Evolutionary conservation across 2,329 filamentous ascomycete genomes (phyloP), one percentile per base, ranked within the genome.

Genomic region (Raffaelea ambrosiae): DNA sequence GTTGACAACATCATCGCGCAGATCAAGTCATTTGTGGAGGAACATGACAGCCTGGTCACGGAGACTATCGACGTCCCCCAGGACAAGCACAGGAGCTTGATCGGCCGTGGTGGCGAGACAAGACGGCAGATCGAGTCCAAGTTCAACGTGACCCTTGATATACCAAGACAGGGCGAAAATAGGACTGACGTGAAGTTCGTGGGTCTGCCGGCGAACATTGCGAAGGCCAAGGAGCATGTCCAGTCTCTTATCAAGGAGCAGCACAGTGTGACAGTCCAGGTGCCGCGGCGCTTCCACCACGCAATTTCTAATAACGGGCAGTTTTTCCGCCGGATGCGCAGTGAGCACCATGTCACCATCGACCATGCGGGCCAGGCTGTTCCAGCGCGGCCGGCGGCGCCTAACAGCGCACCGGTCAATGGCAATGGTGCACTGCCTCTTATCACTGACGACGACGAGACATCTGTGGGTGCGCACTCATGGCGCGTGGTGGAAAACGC

Each of bases 311-410:
- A 95, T 63, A 90, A 91, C 54, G 93, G 91, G 1, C 84, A 89
- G 57, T 86, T 97, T 70, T 96, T 97, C 85, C 87, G 91, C 55
- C 85, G 82, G 58, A 81, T 98, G 39, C 83, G 86, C 54, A 90
- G 82, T 65, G 86, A 96, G 60, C 77, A 87, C 66, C 84, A 87
- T 56, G 88, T 98, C 55, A 93, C 85, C 1, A 86, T 98, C 46
- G 90, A 97, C 64, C 93, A 97, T 62, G 86, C 81, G 48, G 89
- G 90, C 40, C 81, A 93, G 51, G 71, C 84, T 48, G 71, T 86
- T 4, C 93, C 93, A 5, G 63, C 81, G 36, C 89, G 84, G 68
- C 77, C 84, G 23, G 67, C 77, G 49, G 68, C 78, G 50, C 66
- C 73, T 49, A 18, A 51, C 3, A 22, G 51, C 10, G 63, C 69